These are phyloP conservation scores for Pestalotiopsis fici DNA, from an alignment of 2,329 filamentous ascomycete genomes.

Conservation along the genomic window DNA sequence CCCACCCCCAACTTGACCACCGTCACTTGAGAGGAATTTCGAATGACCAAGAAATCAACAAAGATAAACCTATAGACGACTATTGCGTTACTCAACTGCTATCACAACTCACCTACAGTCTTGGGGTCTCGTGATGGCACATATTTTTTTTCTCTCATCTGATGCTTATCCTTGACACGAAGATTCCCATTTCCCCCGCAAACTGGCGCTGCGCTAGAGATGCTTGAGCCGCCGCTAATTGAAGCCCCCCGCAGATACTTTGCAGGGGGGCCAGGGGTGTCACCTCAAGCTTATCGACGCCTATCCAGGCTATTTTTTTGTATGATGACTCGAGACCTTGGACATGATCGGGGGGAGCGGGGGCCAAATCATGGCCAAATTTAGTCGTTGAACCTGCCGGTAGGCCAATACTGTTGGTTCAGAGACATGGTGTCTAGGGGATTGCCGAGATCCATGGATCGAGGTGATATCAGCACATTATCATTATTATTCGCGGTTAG, in stretches of 20 bases:
- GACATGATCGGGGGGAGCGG: background rate
- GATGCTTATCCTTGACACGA: background rate
- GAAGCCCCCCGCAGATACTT: background rate
- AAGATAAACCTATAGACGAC: background rate
- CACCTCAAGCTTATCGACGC: background rate
- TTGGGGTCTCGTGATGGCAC: background rate
- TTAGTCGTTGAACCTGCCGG: background rate
- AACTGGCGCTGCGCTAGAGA: background rate
- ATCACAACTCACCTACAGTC: background rate
- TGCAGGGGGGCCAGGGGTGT: background rate
- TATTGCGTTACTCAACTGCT: background rate
- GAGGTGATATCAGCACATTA: conserved; percentile 3
- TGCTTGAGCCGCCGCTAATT: background rate
- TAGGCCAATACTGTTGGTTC: background rate
- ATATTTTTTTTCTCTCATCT: background rate
- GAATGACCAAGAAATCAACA: background rate
- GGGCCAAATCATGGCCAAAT: too few relatives aligned
- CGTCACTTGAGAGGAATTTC: background rate
- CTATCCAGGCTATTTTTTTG: background rate
- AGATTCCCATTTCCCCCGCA: conserved; percentile 1
- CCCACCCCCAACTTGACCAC: background rate
- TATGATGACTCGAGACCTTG: background rate
- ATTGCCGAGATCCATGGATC: conserved; percentile 3
- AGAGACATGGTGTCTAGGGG: background rate
- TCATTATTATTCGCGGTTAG: too few relatives aligned